Evolutionary conservation across 2,329 filamentous ascomycete species (phyloP).

Genomic region (Phialocephala subalpina): DNA sequence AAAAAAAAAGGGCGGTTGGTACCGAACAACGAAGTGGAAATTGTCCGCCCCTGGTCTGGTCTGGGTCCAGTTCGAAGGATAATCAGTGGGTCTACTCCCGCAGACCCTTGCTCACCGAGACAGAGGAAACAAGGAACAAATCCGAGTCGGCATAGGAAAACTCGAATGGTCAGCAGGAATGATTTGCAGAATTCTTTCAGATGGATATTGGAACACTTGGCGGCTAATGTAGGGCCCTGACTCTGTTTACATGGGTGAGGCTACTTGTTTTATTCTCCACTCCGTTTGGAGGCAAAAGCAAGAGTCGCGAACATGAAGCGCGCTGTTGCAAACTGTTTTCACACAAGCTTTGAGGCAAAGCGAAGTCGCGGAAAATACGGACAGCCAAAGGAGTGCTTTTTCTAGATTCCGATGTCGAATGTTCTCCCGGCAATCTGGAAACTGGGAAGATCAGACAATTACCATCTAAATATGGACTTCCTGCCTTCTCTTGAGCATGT

Average conservation of each 20-base stretch:
- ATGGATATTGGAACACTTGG: not conserved
- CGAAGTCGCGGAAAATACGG: not conserved
- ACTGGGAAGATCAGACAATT: not conserved
- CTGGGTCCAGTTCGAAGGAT: not conserved
- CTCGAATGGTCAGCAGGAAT: not conserved
- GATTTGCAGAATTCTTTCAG: not conserved
- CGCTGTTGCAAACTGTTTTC: not conserved
- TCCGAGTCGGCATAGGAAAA: not conserved
- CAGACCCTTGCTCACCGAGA: constrained; percentile 3
- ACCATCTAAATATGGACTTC: not conserved
- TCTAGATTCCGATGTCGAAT: not conserved
- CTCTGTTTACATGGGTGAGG: not conserved
- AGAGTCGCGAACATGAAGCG: not conserved
- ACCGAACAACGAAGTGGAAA: constrained; percentile 1
- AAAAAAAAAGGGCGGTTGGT: not conserved
- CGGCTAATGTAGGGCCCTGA: constrained; percentile 3
- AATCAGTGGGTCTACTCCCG: constrained; percentile 7
- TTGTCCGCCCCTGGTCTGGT: constrained; percentile 5
- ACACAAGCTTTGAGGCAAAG: not conserved
- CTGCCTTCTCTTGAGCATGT: not conserved
- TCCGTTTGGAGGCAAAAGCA: not conserved
- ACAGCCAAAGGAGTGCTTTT: not conserved
- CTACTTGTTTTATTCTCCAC: not conserved
- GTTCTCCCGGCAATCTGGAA: not conserved
- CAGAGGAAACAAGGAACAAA: not conserved